These are phyloP conservation scores for Sesbania bispinosa DNA, from an alignment of 306 rosid genomes.

Conservation along the genomic window DNA sequence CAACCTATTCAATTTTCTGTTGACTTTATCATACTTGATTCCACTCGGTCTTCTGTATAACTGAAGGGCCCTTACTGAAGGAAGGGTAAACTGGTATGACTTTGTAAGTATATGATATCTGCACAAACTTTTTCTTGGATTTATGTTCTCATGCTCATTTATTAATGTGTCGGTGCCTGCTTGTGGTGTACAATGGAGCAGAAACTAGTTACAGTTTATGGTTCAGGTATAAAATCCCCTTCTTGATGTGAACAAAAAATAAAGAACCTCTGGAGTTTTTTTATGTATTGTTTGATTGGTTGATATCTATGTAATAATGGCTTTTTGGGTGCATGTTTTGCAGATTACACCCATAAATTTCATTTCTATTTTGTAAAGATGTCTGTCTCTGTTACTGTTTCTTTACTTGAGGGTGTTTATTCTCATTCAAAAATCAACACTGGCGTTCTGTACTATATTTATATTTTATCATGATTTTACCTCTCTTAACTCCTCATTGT, in stretches of 20 bases:
- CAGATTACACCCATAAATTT: neutral
- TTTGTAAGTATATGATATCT: slow-evolving; percentile 45
- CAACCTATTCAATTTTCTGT: neutral
- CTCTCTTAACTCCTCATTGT: slow-evolving; percentile 58
- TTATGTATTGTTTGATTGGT: neutral
- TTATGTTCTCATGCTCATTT: slow-evolving; percentile 18
- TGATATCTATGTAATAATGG: neutral
- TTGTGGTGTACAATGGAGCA: slow-evolving; percentile 29
- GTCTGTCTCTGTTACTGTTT: neutral
- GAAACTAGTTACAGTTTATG: slow-evolving; percentile 27
- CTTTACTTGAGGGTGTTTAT: neutral
- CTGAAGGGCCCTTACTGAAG: slow-evolving; percentile 39
- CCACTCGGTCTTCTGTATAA: slow-evolving; percentile 34
- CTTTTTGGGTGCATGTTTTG: neutral
- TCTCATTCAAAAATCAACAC: neutral
- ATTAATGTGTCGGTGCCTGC: slow-evolving; percentile 12
- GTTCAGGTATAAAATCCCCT: slow-evolving; percentile 30
- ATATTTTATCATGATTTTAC: slow-evolving; percentile 33
- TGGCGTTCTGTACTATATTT: slow-evolving; percentile 9
- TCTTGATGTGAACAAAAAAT: neutral
- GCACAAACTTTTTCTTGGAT: neutral
- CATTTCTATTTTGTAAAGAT: slow-evolving; percentile 1
- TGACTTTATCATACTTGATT: slow-evolving; percentile 17
- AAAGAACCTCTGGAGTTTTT: neutral
- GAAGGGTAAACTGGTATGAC: slow-evolving; percentile 31